Base-by-base conservation (phyloP, 2,329 filamentous ascomycete genomes). In the Diaporthe capsici region DNA sequence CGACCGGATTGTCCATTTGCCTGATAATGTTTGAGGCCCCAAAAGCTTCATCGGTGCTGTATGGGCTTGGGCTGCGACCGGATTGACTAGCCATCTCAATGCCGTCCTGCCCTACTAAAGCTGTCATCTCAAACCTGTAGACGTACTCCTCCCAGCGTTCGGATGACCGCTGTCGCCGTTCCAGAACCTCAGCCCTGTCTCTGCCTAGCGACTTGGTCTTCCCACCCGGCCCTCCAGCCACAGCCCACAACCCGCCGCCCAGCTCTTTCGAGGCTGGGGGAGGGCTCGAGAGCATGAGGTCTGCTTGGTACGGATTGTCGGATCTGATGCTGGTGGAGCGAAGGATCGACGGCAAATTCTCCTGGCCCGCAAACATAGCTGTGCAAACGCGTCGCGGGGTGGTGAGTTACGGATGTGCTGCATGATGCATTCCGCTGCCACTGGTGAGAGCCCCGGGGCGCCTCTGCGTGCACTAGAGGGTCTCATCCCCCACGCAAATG, bases 21-120 rank as follows among this genome's bases (percentile, higher is more conserved):
- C 80, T 81, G 80, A 82, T 81, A 77, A 78, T 78, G 80, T 80
- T 80, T 81, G 82, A 79, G 81, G 82, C 81, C 81, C 79, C 82
- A 82, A 83, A 79, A 80, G 78, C 80, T 81, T 82, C 80, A 81
- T 81, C 81, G 81, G 82, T 81, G 80, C 81, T 73, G 77, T 75
- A 80, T 82, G 81, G 81, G 80, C 79, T 81, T 80, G 80, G 84
- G 84, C 85, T 86, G 85, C 84, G 85, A 87, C 86, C 85, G 86
- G 86, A 86, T 84, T 84, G 83, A 82, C 82, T 80, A 85, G 84
- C 80, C 85, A 82, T 84, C 86, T 83, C 87, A 85, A 86, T 86
- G 86, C 86, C 85, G 85, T 84, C 80, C 79, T 75, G 77, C 65
- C 75, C 65, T 55, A 28, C 65, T 53, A 42, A 77, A 78, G 63